Evolutionary conservation across 2,329 filamentous ascomycete genomes (phyloP).

Genomic region (Alternaria metachromatica): DNA sequence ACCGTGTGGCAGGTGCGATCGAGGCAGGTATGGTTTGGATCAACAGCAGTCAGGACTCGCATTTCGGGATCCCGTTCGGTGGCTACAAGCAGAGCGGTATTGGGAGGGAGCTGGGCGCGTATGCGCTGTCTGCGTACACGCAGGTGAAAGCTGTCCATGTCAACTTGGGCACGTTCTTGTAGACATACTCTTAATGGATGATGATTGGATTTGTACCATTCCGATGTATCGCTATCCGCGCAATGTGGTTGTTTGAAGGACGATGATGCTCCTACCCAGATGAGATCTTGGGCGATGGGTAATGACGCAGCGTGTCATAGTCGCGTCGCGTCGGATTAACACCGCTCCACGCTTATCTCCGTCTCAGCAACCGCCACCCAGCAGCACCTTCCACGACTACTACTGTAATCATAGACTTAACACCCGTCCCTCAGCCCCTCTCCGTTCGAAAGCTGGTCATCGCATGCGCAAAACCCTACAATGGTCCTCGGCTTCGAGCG

Average conservation of each 20-base stretch:
- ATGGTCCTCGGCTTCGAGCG: slow-evolving; percentile 84
- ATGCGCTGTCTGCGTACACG: slow-evolving; percentile 34
- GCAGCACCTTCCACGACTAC: not conserved
- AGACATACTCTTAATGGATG: not conserved
- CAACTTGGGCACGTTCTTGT: not conserved
- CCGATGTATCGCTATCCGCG: not conserved
- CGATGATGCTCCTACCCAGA: not conserved
- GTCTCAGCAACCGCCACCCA: not conserved
- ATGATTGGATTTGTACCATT: not conserved
- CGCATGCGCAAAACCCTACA: slow-evolving; percentile 9
- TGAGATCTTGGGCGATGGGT: not conserved
- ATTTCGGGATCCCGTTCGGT: slow-evolving; percentile 33
- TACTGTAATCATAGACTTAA: not conserved
- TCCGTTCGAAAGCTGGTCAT: not conserved
- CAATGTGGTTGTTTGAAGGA: not conserved
- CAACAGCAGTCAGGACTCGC: slow-evolving; percentile 3
- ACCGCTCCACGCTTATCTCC: slow-evolving; percentile 6
- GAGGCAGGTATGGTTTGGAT: slow-evolving; percentile 54
- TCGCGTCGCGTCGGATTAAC: slow-evolving; percentile 7
- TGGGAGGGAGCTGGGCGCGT: slow-evolving; percentile 35
- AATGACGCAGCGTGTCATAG: slow-evolving; percentile 1
- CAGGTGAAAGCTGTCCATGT: slow-evolving; percentile 27
- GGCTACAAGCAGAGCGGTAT: slow-evolving; percentile 40
- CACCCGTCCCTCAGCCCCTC: not conserved
- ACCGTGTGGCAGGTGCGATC: slow-evolving; percentile 30